phyloP scores from a whole-genome alignment of 2,329 filamentous ascomycete genomes.

The Fusarium tuaranense region DNA sequence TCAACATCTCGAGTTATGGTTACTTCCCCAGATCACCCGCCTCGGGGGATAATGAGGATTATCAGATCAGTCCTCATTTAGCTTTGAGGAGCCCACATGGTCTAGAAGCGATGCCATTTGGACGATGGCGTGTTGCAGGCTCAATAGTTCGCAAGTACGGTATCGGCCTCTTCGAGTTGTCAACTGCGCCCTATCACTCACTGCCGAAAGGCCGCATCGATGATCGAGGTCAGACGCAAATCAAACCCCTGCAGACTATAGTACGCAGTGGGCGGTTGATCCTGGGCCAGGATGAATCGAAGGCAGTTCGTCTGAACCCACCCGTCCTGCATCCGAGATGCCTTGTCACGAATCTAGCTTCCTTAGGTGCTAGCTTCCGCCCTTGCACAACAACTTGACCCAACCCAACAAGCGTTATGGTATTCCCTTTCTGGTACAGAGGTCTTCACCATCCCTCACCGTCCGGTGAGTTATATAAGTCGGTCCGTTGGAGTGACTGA shows the following conservation, averaged over 20 bases:
- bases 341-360: constrained; percentile 25
- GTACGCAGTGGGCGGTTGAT: constrained; percentile 10
- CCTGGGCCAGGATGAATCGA: constrained; percentile 17
- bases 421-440: background rate
- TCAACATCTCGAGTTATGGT: constrained; percentile 12
- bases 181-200: constrained; percentile 29
- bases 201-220: constrained; percentile 12
- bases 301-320: constrained; percentile 35
- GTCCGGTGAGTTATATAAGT: background rate
- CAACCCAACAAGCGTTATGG: constrained; percentile 5
- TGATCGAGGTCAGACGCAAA: constrained; percentile 28
- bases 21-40: constrained; percentile 34
- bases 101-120: background rate
- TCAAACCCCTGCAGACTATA: constrained; percentile 25
- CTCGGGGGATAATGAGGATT: constrained; percentile 18
- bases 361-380: constrained; percentile 33
- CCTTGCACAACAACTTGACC: constrained; percentile 29
- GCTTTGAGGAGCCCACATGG: constrained; percentile 18
- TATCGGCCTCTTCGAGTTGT: constrained; percentile 10
- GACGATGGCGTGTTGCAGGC: constrained; percentile 21
- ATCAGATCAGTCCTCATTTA: constrained; percentile 5
- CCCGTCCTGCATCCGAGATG: constrained; percentile 35
- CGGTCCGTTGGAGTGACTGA: background rate
- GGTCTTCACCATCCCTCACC: background rate
- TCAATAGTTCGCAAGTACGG: constrained; percentile 3